Evolutionary conservation across 352 stramenopile species (phyloP).

Genomic region (Pythium sukuiense): DNA sequence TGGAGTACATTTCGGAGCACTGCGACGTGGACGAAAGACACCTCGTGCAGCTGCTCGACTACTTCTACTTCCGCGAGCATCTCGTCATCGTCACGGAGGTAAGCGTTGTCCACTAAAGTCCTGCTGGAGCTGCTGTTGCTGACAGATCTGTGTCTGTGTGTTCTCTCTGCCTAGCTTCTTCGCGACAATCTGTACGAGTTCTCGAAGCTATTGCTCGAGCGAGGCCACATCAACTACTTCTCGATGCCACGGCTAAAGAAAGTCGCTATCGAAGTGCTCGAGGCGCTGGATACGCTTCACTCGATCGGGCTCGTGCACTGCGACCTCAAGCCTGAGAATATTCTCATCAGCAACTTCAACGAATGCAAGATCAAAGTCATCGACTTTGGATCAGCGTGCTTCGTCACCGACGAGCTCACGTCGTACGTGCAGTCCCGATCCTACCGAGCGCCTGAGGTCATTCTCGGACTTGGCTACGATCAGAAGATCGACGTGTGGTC

Average conservation of each 20-base stretch:
- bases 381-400: constrained; percentile 98
- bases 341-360: constrained; percentile 88
- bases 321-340: constrained; percentile 99
- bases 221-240: constrained; percentile 93
- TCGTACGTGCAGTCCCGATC: constrained; percentile 98
- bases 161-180: constrained; percentile 63
- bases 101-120: not conserved
- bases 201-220: constrained; percentile 78
- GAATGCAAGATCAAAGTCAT: constrained; percentile 95
- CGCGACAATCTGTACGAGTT: constrained; percentile 99
- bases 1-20: constrained; percentile 68
- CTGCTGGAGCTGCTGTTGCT: not conserved
- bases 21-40: constrained; percentile 91
- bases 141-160: not conserved
- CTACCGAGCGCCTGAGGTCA: constrained; percentile 97
- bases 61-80: constrained; percentile 95
- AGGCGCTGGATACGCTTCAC: constrained; percentile 85
- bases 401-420: constrained; percentile 93
- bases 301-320: constrained; percentile 96
- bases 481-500: constrained; percentile 90
- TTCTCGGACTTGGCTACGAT: constrained; percentile 93
- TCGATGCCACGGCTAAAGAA: constrained; percentile 91
- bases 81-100: constrained; percentile 98
- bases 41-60: constrained; percentile 93
- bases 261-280: constrained; percentile 95